Evolutionary conservation across 75 land plant species (phyloP).

Genomic region (Isoetes taiwanensis): DNA sequence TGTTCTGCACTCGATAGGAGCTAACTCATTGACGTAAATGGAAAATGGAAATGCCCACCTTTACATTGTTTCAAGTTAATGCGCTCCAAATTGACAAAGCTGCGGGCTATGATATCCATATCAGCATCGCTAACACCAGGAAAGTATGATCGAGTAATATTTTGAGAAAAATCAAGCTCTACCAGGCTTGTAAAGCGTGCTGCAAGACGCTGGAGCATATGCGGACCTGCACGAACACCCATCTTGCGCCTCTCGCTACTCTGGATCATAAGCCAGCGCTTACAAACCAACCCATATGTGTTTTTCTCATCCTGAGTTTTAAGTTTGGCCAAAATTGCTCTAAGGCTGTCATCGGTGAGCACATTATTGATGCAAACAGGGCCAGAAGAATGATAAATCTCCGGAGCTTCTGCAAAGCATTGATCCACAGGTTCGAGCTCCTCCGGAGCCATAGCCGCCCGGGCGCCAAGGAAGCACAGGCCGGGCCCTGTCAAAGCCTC

Average conservation of each 20-base stretch:
- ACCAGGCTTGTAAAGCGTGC: slow-evolving; percentile 42
- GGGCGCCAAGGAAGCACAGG: too few species aligned
- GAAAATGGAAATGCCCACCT: slow-evolving; percentile 31
- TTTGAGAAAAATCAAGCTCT: slow-evolving; percentile 63
- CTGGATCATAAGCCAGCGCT: slow-evolving; percentile 72
- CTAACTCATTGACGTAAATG: background rate
- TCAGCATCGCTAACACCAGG: slow-evolving; percentile 74
- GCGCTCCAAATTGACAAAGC: slow-evolving; percentile 26
- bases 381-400: too few species aligned
- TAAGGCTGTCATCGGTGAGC: slow-evolving; percentile 57
- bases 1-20: background rate
- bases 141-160: slow-evolving; percentile 52
- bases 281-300: slow-evolving; percentile 69
- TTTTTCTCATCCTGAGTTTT: slow-evolving; percentile 38
- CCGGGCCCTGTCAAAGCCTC: too few species aligned
- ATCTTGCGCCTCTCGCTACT: slow-evolving; percentile 55
- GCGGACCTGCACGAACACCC: slow-evolving; percentile 60
- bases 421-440: too few species aligned
- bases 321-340: slow-evolving; percentile 39
- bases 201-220: slow-evolving; percentile 58
- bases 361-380: slow-evolving; percentile 53
- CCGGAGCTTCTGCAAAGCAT: too few species aligned
- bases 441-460: too few species aligned
- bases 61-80: slow-evolving; percentile 54
- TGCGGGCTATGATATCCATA: slow-evolving; percentile 36